Evolutionary conservation across 345 rosid species (phyloP).

Genomic region (Passiflora organensis): DNA sequence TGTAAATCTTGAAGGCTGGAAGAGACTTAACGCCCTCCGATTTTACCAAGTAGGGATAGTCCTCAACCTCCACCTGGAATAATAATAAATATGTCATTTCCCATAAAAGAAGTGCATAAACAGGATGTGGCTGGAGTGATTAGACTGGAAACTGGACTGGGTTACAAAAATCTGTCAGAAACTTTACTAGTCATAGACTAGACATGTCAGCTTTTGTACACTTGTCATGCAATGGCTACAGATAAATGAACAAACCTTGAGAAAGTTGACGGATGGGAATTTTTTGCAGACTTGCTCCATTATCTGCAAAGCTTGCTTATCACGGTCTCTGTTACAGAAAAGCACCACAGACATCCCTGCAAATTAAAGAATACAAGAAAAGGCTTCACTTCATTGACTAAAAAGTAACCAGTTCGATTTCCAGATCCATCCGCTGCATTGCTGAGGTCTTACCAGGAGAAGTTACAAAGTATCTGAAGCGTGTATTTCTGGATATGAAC

Average conservation of each 20-base stretch:
- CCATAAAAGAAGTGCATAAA: not conserved
- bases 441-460: conserved; percentile 31
- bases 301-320: conserved; percentile 31
- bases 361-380: not conserved
- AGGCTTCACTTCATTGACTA: no score
- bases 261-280: conserved; percentile 53
- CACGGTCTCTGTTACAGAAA: conserved; percentile 33
- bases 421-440: no score
- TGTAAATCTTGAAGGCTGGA: conserved; percentile 49
- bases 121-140: not conserved
- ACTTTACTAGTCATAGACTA: no score
- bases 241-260: conserved; percentile 28
- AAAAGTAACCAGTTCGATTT: no score
- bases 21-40: conserved; percentile 35
- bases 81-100: not conserved
- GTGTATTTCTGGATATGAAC: conserved; percentile 34
- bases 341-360: conserved; percentile 50
- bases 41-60: conserved; percentile 39
- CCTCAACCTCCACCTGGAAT: conserved; percentile 44
- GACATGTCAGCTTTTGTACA: no score
- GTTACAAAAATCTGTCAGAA: no score
- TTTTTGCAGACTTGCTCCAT: conserved; percentile 48
- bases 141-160: not conserved
- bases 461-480: conserved; percentile 39
- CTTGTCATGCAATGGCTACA: not conserved